phyloP scores from a whole-genome alignment of 2,329 filamentous ascomycete genomes.

The Paecilomyces niveus region DNA sequence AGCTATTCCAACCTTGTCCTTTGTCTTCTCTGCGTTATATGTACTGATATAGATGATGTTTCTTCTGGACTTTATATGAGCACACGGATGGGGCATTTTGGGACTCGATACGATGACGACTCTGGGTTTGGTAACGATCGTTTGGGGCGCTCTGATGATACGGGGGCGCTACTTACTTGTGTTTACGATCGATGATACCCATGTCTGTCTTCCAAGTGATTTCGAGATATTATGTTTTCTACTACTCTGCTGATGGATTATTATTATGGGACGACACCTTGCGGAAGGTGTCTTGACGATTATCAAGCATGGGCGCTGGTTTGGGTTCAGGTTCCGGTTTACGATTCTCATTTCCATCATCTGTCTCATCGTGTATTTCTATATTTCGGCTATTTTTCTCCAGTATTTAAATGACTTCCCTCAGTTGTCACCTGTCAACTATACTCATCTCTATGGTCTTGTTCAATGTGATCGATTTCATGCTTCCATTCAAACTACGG shows the following conservation, averaged over 20 bases:
- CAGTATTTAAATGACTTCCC: background rate
- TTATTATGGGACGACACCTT: background rate
- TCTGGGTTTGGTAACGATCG: constrained; percentile 10
- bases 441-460: background rate
- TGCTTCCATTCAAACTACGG: background rate
- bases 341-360: background rate
- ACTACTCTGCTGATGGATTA: background rate
- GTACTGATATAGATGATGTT: background rate
- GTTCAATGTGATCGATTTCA: background rate
- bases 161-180: constrained; percentile 17
- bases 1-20: background rate
- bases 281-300: background rate
- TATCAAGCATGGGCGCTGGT: background rate
- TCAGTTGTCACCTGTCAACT: background rate
- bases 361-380: background rate
- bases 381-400: background rate
- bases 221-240: background rate
- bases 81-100: background rate
- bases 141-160: constrained; percentile 11
- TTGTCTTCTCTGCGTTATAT: background rate
- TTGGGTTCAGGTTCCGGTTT: background rate
- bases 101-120: background rate
- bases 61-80: background rate
- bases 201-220: constrained; percentile 8
- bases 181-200: constrained; percentile 25